A percentile compares a stretch with the other conserved stretches of the same genome.
These are phyloP conservation scores for Tetrahymena thermophila DNA, from an alignment of 73 alveolate species.

Conservation along the genomic window DNA sequence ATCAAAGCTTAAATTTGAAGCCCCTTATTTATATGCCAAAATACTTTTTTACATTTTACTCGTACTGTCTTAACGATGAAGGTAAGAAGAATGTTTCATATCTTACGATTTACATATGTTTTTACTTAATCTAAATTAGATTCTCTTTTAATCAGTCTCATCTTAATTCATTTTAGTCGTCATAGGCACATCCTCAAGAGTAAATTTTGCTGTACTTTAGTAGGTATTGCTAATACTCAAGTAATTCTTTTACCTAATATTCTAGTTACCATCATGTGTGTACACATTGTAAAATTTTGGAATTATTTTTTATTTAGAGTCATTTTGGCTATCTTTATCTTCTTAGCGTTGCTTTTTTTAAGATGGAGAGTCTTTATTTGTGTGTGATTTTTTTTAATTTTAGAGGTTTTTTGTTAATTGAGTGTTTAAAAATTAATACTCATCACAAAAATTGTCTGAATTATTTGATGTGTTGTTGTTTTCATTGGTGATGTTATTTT, in stretches of 20 bases:
- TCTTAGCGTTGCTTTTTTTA: not conserved
- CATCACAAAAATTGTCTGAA: not conserved
- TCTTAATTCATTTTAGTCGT: not conserved
- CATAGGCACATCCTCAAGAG: not conserved
- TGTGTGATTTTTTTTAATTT: not conserved
- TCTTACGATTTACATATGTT: not conserved
- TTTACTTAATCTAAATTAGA: not conserved
- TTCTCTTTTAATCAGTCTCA: not conserved
- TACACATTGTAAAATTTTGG: not conserved
- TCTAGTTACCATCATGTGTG: not conserved
- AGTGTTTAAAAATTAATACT: not conserved
- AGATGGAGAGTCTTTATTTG: not conserved
- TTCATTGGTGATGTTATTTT: not conserved
- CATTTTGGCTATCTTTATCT: not conserved
- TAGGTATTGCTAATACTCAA: not conserved
- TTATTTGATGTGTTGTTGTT: not conserved
- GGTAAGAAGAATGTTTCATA: not conserved
- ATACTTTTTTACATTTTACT: not conserved
- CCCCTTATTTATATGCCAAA: not conserved
- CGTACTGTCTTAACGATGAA: not conserved
- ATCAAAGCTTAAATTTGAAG: not conserved
- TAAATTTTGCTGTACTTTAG: not conserved
- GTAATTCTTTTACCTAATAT: not conserved
- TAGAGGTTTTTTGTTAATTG: not conserved
- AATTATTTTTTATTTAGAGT: not conserved